A percentile compares a stretch with the other conserved stretches of the same genome.
Conservation (phyloP, 371 early-diverging fungal species). For the Lichtheimia corymbifera region DNA sequence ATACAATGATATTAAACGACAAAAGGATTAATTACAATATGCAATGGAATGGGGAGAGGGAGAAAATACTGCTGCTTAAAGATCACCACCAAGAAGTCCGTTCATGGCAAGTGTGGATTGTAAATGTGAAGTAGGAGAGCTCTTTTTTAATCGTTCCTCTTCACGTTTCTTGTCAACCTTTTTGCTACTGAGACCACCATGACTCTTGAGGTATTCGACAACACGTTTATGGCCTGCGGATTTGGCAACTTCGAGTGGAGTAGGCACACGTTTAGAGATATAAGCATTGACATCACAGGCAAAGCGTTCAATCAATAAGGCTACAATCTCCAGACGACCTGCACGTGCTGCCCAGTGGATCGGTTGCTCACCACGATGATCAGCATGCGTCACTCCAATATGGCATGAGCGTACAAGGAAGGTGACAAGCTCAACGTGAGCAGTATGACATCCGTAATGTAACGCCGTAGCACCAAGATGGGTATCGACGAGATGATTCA, state of each 20-base stretch:
- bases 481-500: constrained; percentile 37
- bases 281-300: constrained; percentile 43
- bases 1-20: neutral
- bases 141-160: constrained; percentile 32
- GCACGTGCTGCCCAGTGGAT: constrained; percentile 48
- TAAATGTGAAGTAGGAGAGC: constrained; percentile 30
- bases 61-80: too few species aligned
- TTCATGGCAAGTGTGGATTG: constrained; percentile 40
- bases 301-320: constrained; percentile 41
- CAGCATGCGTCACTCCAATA: constrained; percentile 29
- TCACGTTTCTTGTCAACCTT: constrained; percentile 48
- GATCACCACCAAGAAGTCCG: constrained; percentile 19
- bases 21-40: constrained; percentile 10
- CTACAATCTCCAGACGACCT: constrained; percentile 43
- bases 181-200: constrained; percentile 39
- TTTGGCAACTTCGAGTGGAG: constrained; percentile 46
- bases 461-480: constrained; percentile 39
- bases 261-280: constrained; percentile 36
- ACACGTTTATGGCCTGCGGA: constrained; percentile 38
- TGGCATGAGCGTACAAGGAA: constrained; percentile 34
- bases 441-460: constrained; percentile 47
- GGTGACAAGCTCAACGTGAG: constrained; percentile 41
- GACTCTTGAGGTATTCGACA: constrained; percentile 44
- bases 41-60: constrained; percentile 22
- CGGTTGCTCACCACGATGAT: constrained; percentile 39